Conservation (phyloP, 129 eudicot species). For the Cynara cardunculus region DNA sequence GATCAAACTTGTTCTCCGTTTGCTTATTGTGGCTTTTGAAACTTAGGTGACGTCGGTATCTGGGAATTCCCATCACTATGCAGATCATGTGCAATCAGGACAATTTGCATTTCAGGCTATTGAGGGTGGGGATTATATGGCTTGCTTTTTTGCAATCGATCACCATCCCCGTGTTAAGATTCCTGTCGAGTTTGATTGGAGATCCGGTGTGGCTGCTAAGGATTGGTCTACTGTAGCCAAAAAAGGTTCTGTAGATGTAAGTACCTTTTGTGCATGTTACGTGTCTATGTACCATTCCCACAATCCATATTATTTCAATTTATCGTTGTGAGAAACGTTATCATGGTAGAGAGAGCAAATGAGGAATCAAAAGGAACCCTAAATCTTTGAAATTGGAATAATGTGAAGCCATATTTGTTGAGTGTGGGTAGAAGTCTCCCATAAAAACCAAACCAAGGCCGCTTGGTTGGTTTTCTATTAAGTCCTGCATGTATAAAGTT, state of each 20-base stretch:
- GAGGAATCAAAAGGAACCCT: background rate
- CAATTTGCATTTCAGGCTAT: constrained; percentile 62
- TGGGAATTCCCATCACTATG: constrained; percentile 64
- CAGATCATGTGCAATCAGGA: constrained; percentile 72
- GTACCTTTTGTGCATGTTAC: background rate
- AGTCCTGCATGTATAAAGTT: no score
- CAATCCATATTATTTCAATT: background rate
- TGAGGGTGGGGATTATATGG: constrained; percentile 87
- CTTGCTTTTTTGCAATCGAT: constrained; percentile 75
- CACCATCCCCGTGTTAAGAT: constrained; percentile 48
- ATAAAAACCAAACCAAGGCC: no score
- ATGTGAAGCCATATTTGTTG: background rate
- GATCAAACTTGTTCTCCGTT: background rate
- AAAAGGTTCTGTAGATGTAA: constrained; percentile 85
- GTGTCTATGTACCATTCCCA: background rate
- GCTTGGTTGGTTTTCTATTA: no score
- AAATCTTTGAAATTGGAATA: background rate
- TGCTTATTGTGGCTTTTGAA: background rate
- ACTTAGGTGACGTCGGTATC: constrained; percentile 60
- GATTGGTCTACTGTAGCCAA: constrained; percentile 78
- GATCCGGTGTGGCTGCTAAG: constrained; percentile 85
- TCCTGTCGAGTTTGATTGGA: constrained; percentile 82
- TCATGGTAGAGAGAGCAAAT: background rate
- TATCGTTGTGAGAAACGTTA: background rate
- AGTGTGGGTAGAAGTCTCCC: background rate